phyloP scores from a whole-genome alignment of 768 basidiomycete genomes.

The Cystofilobasidium bisporidii region DNA sequence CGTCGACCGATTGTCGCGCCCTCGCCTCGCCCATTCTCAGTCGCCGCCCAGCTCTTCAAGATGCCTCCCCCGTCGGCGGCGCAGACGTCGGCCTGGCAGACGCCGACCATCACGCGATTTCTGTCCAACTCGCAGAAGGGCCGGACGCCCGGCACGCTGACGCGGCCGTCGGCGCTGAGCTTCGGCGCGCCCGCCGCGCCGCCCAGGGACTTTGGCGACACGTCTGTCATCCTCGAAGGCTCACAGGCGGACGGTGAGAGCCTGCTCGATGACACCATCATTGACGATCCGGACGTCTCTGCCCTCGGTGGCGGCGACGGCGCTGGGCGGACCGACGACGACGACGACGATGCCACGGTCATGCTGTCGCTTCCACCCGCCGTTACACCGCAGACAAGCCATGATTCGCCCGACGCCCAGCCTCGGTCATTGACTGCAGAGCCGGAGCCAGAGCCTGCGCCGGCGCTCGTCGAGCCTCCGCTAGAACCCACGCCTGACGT shows the following conservation, averaged over 20 bases:
- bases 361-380: not conserved
- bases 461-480: conserved; percentile 2
- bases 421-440: not conserved
- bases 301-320: not conserved
- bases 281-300: not conserved
- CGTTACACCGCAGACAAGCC: not conserved
- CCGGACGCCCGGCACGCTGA: not conserved
- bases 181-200: not conserved
- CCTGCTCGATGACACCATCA: not conserved
- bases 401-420: too few species aligned
- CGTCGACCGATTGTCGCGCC: not conserved
- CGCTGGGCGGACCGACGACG: too few species aligned
- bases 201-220: not conserved
- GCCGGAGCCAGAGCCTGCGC: not conserved
- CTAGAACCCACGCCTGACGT: not conserved
- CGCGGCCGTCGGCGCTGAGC: not conserved
- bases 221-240: conserved; percentile 14
- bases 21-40: not conserved
- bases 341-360: not conserved
- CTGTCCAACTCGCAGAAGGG: conserved; percentile 19
- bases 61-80: conserved; percentile 9
- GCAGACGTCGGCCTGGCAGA: conserved; percentile 15
- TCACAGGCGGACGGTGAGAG: not conserved
- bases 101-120: conserved; percentile 22
- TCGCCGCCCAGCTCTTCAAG: not conserved